A percentile compares a stretch with the other conserved stretches of the same genome.
Conservation (phyloP, 2,329 filamentous ascomycete species). For the Pseudogymnoascus sp. region DNA sequence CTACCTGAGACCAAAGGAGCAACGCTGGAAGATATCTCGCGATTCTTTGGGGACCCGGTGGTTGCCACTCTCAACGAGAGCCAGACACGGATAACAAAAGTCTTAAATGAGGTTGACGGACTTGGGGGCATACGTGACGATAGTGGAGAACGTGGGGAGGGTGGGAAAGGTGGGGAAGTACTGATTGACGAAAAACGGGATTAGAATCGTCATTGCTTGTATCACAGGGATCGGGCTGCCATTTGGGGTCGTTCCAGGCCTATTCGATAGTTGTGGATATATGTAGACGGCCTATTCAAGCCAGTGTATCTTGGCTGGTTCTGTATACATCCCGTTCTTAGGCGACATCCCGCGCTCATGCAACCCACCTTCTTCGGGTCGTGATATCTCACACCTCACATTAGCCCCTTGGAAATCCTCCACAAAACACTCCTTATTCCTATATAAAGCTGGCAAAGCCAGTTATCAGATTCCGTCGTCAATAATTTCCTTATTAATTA, state of each 20-base stretch:
- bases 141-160: not conserved
- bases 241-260: not conserved
- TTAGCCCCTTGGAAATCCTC: not conserved
- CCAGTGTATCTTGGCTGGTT: not conserved
- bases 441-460: not conserved
- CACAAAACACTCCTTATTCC: not conserved
- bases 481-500: not conserved
- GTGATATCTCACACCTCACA: not conserved
- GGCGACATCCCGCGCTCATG: not conserved
- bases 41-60: conserved; percentile 10
- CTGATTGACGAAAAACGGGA: not conserved
- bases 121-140: not conserved
- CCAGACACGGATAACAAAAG: not conserved
- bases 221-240: not conserved
- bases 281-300: not conserved
- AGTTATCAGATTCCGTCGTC: not conserved
- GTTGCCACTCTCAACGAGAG: conserved; percentile 9
- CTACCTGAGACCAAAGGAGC: conserved; percentile 10
- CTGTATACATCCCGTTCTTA: not conserved
- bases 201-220: not conserved
- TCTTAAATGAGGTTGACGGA: conserved; percentile 11
- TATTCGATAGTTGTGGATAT: not conserved
- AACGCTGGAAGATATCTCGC: conserved; percentile 9
- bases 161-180: not conserved
- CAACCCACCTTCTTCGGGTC: not conserved